phyloP scores from a whole-genome alignment of 331 rosid species.

The Quercus lobata region DNA sequence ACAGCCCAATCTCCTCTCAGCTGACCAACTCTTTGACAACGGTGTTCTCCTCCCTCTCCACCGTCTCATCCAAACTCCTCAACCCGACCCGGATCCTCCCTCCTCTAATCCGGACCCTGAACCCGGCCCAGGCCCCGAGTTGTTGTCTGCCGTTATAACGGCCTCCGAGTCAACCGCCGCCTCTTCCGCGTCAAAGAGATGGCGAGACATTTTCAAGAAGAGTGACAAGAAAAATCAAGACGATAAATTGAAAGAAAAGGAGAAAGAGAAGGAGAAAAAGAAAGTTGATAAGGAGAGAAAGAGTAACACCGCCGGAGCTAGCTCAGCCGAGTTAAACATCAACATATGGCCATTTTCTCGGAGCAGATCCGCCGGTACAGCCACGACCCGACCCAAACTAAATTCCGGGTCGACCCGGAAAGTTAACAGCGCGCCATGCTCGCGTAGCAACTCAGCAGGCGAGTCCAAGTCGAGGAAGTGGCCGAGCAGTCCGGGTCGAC shows the following conservation, averaged over 20 bases:
- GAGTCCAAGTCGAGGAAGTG: conserved; percentile 89
- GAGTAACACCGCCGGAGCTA: conserved; percentile 32
- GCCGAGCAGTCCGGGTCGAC: conserved; percentile 87
- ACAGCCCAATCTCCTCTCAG: conserved; percentile 72
- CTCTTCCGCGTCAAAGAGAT: conserved; percentile 65
- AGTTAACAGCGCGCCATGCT: conserved; percentile 96
- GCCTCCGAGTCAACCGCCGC: conserved; percentile 23
- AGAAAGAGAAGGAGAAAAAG: conserved; percentile 34
- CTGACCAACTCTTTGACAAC: conserved; percentile 82
- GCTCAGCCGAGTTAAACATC: conserved; percentile 80
- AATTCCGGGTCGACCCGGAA: conserved; percentile 56
- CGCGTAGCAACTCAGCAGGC: conserved; percentile 92
- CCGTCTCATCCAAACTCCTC: conserved; percentile 17
- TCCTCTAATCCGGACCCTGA: conserved; percentile 15
- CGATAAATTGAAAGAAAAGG: conserved; percentile 12
- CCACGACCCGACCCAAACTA: conserved; percentile 52
- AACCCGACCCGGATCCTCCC: conserved; percentile 13
- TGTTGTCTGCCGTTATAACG: conserved; percentile 11
- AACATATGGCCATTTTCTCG: conserved; percentile 95
- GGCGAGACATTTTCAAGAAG: conserved; percentile 79
- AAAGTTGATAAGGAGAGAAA: conserved; percentile 45
- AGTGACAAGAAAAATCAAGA: conserved; percentile 48
- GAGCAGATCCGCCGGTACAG: conserved; percentile 91
- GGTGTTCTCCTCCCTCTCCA: conserved; percentile 85
- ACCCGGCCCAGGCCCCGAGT: conserved; percentile 29